Conservation (phyloP, 495 filamentous ascomycete species). For the Podospora fimiseda region DNA sequence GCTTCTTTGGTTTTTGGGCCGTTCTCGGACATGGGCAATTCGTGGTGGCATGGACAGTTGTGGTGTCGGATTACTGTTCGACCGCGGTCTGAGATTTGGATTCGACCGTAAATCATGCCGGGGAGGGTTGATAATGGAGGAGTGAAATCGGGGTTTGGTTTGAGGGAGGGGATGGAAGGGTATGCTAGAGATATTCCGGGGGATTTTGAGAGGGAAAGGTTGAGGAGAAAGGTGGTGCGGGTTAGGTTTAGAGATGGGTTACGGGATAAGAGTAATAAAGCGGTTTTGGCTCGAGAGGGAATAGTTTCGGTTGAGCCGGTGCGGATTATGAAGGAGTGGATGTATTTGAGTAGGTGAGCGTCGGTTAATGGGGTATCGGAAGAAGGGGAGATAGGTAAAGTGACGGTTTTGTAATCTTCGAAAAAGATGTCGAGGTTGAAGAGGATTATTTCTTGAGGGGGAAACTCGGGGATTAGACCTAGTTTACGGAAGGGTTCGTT, state of each 20-base stretch:
- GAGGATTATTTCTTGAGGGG: conserved; percentile 13
- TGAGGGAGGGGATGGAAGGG: not conserved
- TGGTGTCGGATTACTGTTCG: conserved; percentile 3
- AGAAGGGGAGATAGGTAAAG: conserved; percentile 2
- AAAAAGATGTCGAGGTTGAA: conserved; percentile 19
- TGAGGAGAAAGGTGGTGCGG: conserved; percentile 3
- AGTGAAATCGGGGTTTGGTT: not conserved
- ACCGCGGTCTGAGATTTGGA: not conserved
- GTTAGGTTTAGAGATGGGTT: not conserved
- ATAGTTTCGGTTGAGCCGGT: not conserved
- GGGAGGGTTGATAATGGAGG: not conserved
- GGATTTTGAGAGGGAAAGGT: conserved; percentile 2
- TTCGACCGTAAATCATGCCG: not conserved
- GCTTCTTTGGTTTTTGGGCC: conserved; percentile 4
- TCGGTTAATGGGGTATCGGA: conserved; percentile 5
- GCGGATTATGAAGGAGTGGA: conserved; percentile 6
- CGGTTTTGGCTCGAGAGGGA: not conserved
- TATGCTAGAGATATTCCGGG: not conserved
- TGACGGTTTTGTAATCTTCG: conserved; percentile 13
- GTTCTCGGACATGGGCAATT: not conserved
- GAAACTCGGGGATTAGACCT: conserved; percentile 19
- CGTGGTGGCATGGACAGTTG: conserved; percentile 19
- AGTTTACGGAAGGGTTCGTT: not conserved
- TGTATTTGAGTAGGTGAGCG: conserved; percentile 12
- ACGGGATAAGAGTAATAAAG: not conserved